Percentiles rank a stretch among this genome's conserved stretches.
phyloP scores from a whole-genome alignment of 257 asterid species.

The Coffea eugenioides region DNA sequence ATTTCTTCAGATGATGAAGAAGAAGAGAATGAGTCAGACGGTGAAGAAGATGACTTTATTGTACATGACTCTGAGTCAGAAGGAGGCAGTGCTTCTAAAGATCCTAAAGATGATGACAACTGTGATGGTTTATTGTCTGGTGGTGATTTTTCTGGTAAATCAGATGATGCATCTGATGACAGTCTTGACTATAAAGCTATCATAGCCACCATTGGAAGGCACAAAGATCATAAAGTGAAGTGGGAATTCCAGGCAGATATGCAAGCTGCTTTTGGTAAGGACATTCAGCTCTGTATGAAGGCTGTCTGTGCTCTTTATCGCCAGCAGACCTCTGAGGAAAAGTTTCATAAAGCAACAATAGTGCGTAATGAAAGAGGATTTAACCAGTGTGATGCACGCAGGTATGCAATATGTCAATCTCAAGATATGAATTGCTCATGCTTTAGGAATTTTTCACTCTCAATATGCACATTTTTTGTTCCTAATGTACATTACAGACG shows the following conservation, averaged over 20 bases:
- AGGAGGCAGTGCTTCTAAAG: constrained; percentile 18
- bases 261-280: constrained; percentile 63
- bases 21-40: constrained; percentile 37
- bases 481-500: background rate
- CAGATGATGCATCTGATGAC: constrained; percentile 33
- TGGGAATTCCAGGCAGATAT: constrained; percentile 68
- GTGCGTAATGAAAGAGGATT: constrained; percentile 50
- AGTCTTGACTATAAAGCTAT: constrained; percentile 38
- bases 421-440: background rate
- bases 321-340: constrained; percentile 54
- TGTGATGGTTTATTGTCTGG: background rate
- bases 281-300: constrained; percentile 61
- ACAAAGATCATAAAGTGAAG: constrained; percentile 35
- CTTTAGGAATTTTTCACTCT: background rate
- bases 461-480: background rate
- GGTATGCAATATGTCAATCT: constrained; percentile 22
- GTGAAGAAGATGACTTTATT: constrained; percentile 52
- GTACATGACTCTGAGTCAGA: constrained; percentile 45
- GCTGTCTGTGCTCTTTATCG: constrained; percentile 72
- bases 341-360: constrained; percentile 41
- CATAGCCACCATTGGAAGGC: constrained; percentile 51
- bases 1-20: constrained; percentile 23
- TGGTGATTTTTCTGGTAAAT: constrained; percentile 23
- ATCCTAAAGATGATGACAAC: constrained; percentile 18
- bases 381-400: constrained; percentile 49